These are phyloP conservation scores for Inonotus hispidus DNA, from an alignment of 1,284 basidiomycete genomes.

Conservation along the genomic window DNA sequence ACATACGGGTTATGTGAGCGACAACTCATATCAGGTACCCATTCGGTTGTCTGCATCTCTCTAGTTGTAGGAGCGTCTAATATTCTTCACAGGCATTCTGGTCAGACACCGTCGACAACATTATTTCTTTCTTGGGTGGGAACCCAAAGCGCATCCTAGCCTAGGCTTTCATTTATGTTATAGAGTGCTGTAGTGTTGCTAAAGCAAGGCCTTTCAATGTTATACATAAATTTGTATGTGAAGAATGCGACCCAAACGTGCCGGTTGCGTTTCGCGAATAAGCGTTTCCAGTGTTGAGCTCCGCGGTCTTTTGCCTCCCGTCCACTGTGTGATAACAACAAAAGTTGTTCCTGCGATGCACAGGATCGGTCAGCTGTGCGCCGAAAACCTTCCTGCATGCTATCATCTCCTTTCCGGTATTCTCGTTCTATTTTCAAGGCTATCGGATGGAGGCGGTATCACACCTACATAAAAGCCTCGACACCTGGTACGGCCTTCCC, in stretches of 20 bases:
- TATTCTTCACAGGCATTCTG: slow-evolving; percentile 24
- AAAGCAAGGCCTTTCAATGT: neutral
- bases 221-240: no score
- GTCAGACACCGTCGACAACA: slow-evolving; percentile 46
- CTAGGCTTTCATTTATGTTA: neutral
- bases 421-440: neutral
- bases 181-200: neutral
- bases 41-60: neutral
- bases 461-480: slow-evolving; percentile 18
- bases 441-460: slow-evolving; percentile 9
- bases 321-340: neutral
- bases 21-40: slow-evolving; percentile 43
- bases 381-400: slow-evolving; percentile 17
- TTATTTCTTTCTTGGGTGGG: slow-evolving; percentile 41
- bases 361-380: neutral
- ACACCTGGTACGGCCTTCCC: slow-evolving; percentile 11
- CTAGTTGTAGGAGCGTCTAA: neutral
- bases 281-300: neutral
- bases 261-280: neutral
- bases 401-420: slow-evolving; percentile 13
- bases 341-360: slow-evolving; percentile 9
- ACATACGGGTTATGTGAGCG: slow-evolving; percentile 54
- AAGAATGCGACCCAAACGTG: no score
- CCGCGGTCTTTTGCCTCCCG: neutral
- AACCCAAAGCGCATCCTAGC: slow-evolving; percentile 23